A percentile compares a stretch with the other conserved stretches of the same genome.
Evolutionary conservation across 345 rosid genomes (phyloP).

Genomic region (Gossypioides kirkii): DNA sequence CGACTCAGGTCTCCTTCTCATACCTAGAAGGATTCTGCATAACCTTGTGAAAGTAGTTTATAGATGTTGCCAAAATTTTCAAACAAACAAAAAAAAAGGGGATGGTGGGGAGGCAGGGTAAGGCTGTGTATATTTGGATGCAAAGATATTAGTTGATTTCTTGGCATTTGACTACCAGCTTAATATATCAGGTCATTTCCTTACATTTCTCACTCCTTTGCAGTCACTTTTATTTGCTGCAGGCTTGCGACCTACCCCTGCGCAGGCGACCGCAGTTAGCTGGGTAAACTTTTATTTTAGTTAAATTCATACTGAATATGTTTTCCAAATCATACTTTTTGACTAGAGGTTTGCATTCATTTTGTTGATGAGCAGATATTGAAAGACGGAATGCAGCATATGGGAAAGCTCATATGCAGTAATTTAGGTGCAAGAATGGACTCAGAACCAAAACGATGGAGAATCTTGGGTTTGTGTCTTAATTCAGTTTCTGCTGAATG

Average conservation of each 20-base stretch:
- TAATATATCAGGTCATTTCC: conserved; percentile 2
- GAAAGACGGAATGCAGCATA: conserved; percentile 97
- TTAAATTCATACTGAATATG: background rate
- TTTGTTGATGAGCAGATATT: conserved; percentile 49
- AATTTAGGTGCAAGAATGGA: conserved; percentile 97
- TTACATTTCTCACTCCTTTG: conserved; percentile 42
- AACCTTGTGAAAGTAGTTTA: background rate
- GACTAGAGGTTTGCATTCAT: background rate
- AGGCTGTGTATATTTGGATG: background rate
- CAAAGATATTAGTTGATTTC: background rate
- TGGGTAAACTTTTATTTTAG: conserved; percentile 54
- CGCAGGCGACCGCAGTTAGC: conserved; percentile 91
- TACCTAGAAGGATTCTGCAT: background rate
- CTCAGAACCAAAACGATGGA: conserved; percentile 93
- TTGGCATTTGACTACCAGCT: background rate
- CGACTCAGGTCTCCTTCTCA: conserved; percentile 76
- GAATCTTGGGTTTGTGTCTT: conserved; percentile 61
- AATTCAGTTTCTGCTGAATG: conserved; percentile 13
- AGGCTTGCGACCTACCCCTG: conserved; percentile 91
- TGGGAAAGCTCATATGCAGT: conserved; percentile 88
- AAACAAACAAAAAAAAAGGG: background rate
- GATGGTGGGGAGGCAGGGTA: background rate
- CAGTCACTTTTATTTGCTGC: conserved; percentile 99
- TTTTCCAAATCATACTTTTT: background rate
- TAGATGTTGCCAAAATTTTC: background rate